Evolutionary conservation across 495 filamentous ascomycete species (phyloP), one percentile per base, ranked within the genome.

Genomic region (Neurospora sp.): DNA sequence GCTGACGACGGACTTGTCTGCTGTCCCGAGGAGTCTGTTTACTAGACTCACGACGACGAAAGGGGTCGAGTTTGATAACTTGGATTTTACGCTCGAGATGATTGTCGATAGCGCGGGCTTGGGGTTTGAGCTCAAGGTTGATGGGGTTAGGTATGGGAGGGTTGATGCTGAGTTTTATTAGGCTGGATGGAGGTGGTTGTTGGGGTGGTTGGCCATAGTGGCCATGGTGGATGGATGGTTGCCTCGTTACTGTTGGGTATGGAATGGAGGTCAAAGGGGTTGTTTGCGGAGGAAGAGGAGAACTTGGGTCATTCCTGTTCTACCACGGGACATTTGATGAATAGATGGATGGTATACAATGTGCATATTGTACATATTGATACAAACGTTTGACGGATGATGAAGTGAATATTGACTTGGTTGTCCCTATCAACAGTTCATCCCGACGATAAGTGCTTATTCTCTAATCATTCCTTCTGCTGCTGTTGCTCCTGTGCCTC

Each of bases 61-160:
- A 27, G 91, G 91, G 9, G 87, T 91, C 18, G 90, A 92, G 80
- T 93, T 92, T 76, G 88, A 91, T 76, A 92, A 91, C 74, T 80
- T 93, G 71, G 91, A 93, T 75, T 93, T 93, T 75, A 90, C 88
- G 11, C 85, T 93, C 27, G 90, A 92, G 80, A 90, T 93, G 88
- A 89, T 88, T 71, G 90, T 92, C 39, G 89, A 92, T 74, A 91
- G 88, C 71, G 91, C 91, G 0, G 89, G 89, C 11, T 75, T 93
- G 74, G 86, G 89, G 40, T 92, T 93, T 81, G 90, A 92, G 82
- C 77, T 93, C 69, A 90, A 89, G 78, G 91, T 93, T 38, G 90
- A 92, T 76, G 90, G 90, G 4, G 88, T 91, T 46, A 79, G 89
- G 76, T 93, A 92, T 82, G 91, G 90, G 20, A 81, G 86, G 72